Base-by-base conservation (phyloP, 1,139 yeast genomes). In the Geotrichum candidum region DNA sequence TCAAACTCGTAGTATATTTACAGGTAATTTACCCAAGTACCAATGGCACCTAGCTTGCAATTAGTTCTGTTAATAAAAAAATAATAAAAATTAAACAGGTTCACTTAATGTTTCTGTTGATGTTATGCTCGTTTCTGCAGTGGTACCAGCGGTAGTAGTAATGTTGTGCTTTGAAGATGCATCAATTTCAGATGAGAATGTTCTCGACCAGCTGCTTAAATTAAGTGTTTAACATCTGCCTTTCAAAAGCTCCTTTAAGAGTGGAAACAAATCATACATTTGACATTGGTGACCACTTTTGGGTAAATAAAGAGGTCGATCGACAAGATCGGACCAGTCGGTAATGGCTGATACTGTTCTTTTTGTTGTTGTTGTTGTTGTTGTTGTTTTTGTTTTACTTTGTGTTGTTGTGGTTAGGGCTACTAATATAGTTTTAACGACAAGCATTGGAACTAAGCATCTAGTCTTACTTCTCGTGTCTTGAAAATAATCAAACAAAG, bases 151-250 rank as follows among this genome's bases (percentile, higher is more conserved):
- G 10, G 5, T 35, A 72, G 64, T 56, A 73, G 66, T 62, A 73
- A 74, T 53, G 72, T 72, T 29, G 72, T 67, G 58, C 74, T 71
- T 29, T 70, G 69, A 11, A 68, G 68, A 62, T 72, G 73, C 58
- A 74, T 69, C 54, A 70, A 69, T 10, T 74, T 64, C 0, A 76
- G 73, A 15, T 65, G 58, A 2, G 68, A 10, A 73, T 61, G 11
- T 63, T 63, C 9, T 63, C 78, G 1, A 88, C 88, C 10, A 85
- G 86, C 61, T 84, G 86, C 80, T 91, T 88, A 70, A 92, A 92
- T 73, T 89, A 95, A 53, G 86, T 90, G 61, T 90, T 97, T 0
- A 92, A 83, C 48, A 94, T 84, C n/a, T 15, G 70, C 92, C 97
- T 71, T 88, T 95, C 66, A 91, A 86, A 41, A 94, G 78, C 64